Base-by-base conservation (phyloP, 31 red algal genomes). In the Bonnemaisonia californica region DNA sequence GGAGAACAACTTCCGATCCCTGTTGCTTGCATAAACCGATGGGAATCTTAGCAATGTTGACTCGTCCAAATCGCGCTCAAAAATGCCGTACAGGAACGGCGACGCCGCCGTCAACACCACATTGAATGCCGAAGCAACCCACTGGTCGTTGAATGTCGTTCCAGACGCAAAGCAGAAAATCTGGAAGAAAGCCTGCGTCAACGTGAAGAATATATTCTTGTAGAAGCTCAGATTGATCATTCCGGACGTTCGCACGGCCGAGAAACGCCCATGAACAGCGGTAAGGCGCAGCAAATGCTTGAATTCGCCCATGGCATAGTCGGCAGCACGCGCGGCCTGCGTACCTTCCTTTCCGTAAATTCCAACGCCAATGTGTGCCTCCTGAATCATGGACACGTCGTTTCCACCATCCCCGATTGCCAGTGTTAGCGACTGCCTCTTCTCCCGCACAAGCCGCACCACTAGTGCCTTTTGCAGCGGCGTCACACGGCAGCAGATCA, bases 331-430 rank as follows among this genome's bases (percentile, higher is more conserved):
- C 7, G 91, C 89, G 0, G 94, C 89, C 64, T 96, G 88, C 26
- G 86, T 92, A 18, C 94, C 94, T 82, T 96, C 94, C 60, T 96
- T 91, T 55, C 94, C 94, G 34, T 77, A 92, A 8, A 96, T 88
- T 33, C 94, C 94, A 18, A 92, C 85, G 4, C 94, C 94, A 30
- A 96, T 69, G 35, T 96, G 85, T 29, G 94, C 94, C 74, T 96
- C 94, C 42, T 96, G 94, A 51, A 96, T 96, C 94, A 96, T 96
- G 3, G 80, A 83, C 27, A 96, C 93, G 73, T 96, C 93, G 39
- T 96, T 96, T 39, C 83, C 93, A 80, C 93, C 93, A 69, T 96
- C 93, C 13, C 93, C 93, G 59, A 96, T 91, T 11, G 93, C 87
- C 23, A 93, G 71, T 28, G 91, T 92, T 37, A 77, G 27, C 11